These are phyloP conservation scores for Eucalyptus victrix DNA, from an alignment of 345 rosid genomes.

Conservation along the genomic window DNA sequence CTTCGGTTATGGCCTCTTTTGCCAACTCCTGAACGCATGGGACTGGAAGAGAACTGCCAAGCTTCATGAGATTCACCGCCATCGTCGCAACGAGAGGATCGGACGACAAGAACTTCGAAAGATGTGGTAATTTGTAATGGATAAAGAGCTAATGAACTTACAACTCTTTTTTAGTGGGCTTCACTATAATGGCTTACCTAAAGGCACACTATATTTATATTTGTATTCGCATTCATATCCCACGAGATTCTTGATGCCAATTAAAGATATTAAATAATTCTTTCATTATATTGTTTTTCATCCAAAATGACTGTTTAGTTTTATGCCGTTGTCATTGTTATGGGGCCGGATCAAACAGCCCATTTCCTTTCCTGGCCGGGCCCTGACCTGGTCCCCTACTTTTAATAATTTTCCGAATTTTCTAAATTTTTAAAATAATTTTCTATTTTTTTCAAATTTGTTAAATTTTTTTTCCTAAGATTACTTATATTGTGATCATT, in stretches of 20 bases:
- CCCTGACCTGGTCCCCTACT: too few relatives aligned
- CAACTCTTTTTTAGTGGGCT: background rate
- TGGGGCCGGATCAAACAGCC: background rate
- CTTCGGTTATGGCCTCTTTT: background rate
- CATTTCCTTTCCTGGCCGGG: too few relatives aligned
- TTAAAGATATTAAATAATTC: background rate
- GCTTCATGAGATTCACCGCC: background rate
- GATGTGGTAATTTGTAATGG: background rate
- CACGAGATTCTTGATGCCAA: background rate
- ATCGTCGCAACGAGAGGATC: background rate
- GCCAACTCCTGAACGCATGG: background rate
- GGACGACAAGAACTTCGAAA: background rate
- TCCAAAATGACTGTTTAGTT: background rate
- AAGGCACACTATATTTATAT: background rate
- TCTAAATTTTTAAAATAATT: too few relatives aligned
- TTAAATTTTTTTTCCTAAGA: too few relatives aligned
- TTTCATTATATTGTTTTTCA: background rate
- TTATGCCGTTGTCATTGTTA: background rate
- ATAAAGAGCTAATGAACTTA: background rate
- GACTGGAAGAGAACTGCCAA: background rate
- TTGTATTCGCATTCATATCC: background rate
- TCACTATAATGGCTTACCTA: background rate
- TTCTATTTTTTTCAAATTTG: too few relatives aligned
- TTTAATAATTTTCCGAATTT: too few relatives aligned
- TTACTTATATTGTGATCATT: too few relatives aligned